Evolutionary conservation across 2,329 filamentous ascomycete genomes (phyloP).

Genomic region (Ophiostoma ulmi): DNA sequence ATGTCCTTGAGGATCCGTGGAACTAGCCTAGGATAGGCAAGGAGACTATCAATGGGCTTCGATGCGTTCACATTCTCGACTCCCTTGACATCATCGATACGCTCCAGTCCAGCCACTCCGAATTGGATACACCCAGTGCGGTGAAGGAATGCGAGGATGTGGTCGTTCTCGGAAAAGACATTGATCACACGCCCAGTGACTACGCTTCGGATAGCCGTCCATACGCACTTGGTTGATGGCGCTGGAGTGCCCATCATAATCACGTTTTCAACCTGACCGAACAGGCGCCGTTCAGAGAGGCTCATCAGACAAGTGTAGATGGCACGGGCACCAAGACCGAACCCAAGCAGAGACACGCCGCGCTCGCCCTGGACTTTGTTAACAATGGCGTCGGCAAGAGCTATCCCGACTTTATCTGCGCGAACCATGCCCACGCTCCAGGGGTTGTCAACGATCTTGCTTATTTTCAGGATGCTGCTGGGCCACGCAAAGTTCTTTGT

Average conservation of each 20-base stretch:
- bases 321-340: constrained; percentile 73
- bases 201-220: constrained; percentile 71
- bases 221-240: constrained; percentile 65
- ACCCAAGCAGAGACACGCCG: constrained; percentile 74
- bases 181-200: constrained; percentile 84
- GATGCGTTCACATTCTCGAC: constrained; percentile 66
- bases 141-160: constrained; percentile 82
- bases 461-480: constrained; percentile 57
- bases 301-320: constrained; percentile 79
- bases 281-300: constrained; percentile 73
- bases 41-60: constrained; percentile 61
- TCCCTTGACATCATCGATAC: constrained; percentile 59
- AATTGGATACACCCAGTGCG: constrained; percentile 75
- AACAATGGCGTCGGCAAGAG: constrained; percentile 74
- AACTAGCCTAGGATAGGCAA: constrained; percentile 63
- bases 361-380: constrained; percentile 79
- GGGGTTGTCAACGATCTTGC: constrained; percentile 73
- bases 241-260: constrained; percentile 79
- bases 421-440: constrained; percentile 72
- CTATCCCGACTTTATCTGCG: constrained; percentile 66
- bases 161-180: constrained; percentile 81
- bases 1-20: constrained; percentile 62
- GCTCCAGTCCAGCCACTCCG: constrained; percentile 78
- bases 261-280: constrained; percentile 80
- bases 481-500: constrained; percentile 46